Base-by-base conservation (phyloP, 2,329 filamentous ascomycete species). In the Tolypocladium ovalisporum region DNA sequence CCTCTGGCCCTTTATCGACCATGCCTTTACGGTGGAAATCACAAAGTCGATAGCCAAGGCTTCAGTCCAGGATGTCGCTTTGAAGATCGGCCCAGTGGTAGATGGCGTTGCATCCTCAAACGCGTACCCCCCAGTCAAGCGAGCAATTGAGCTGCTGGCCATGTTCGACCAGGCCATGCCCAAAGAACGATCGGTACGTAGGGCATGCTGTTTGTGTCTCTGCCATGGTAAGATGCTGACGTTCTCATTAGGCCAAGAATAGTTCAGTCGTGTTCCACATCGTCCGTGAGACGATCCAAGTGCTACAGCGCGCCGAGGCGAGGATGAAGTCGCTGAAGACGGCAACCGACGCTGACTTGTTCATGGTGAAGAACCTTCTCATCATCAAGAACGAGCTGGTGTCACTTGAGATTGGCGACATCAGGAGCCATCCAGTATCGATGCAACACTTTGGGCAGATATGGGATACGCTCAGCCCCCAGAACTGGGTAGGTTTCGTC, bases 311-410 rank as follows among this genome's bases (percentile, higher is more conserved):
- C 54, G 93, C 90, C 34, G 88, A 91, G 63, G 76, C 80, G 7
- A 82, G 83, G 59, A 87, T 96, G 63, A 81, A 84, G 57, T 80
- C 80, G 39, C 84, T 83, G 61, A 79, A 77, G 62, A 67, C 72
- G 57, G 77, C 80, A 27, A 68, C 86, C 8, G 91, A 97, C 68
- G 83, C 88, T 0, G 89, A 96, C 63, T 80, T 99, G 5, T 99
- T 99, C 73, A 86, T 97, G 67, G 87, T 99, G 65, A 94, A 93
- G 65, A 96, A 99, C 69, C 81, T 99, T 2, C 86, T 99, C 54
- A 87, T 97, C 54, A 82, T 99, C 55, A 97, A 97, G 72, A 95
- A 97, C 68, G 90, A 97, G 69, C 88, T 99, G 55, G 86, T 99
- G 32, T 92, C 92, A 12, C 91, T 99, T 60, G 94, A 99, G 73